Base-by-base conservation (phyloP, 768 basidiomycete genomes). In the Bullera alba region DNA sequence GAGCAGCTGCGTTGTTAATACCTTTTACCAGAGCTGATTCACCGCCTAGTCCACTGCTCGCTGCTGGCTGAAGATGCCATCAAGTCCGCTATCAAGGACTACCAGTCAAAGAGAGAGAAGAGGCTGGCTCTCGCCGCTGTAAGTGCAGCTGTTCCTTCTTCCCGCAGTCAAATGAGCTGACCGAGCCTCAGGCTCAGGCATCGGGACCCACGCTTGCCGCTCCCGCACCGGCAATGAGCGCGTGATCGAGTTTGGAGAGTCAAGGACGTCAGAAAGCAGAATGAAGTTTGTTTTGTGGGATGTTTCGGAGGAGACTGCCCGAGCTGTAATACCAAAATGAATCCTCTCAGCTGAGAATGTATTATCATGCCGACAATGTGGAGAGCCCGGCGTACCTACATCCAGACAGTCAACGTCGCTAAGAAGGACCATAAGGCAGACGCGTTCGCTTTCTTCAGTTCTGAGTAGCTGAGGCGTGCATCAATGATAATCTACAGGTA, bases 1-100 rank as follows among this genome's bases (percentile, higher is more conserved):
- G 54, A 53, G 63, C 57, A 17, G 19, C n/a, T 16, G 3, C 17
- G 26, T 32, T 3, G 39, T n/a, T 8, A 21, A 44, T 16, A 16
- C 16, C 21, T 27, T 15, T 15, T 25, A 1, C 36, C 29, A 25
- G 61, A n/a, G n/a, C 50, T 51, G 42, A 58, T 50, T 39, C 46
- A 2, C 48, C n/a, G n/a, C n/a, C 19, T 21, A 73, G 60, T 75
- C 41, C 73, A 68, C 46, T 70, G 56, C 68, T 54, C 69, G 84
- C 87, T 96, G 85, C 75, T 96, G 59, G 92, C 95, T 14, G 95
- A 99, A 75, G 95, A 99, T 73, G 95, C 95, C 51, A 99, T 99
- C 73, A 88, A 70, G 46, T 93, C 92, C 10, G 95, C 95, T 36
- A 99, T 99, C 73, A 86, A 88, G 61, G 86, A 97, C 71, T 97